Percentiles rank a stretch among this genome's conserved stretches.
These are phyloP conservation scores for Blastobotrys apis DNA, from an alignment of 1,139 yeast species.

Conservation along the genomic window DNA sequence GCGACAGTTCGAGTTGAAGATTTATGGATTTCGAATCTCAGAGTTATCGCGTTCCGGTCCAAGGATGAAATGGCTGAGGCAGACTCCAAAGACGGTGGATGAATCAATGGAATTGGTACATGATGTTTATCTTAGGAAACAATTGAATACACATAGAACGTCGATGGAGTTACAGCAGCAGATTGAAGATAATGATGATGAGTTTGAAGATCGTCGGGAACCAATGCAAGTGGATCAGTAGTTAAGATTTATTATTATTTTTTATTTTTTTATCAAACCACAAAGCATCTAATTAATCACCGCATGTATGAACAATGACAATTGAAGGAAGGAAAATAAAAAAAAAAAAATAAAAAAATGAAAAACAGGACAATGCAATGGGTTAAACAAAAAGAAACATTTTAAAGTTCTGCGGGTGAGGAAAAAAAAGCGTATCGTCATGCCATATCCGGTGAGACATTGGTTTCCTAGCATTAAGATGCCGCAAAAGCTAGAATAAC, in stretches of 20 bases:
- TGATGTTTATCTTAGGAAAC: constrained; percentile 17
- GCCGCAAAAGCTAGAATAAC: too few relatives aligned
- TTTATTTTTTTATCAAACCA: background rate
- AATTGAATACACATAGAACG: background rate
- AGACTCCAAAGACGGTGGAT: constrained; percentile 27
- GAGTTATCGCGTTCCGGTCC: constrained; percentile 79
- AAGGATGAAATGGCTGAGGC: constrained; percentile 91
- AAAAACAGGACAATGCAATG: too few relatives aligned
- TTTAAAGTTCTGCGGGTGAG: too few relatives aligned
- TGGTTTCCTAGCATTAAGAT: too few relatives aligned
- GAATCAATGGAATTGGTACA: constrained; percentile 24
- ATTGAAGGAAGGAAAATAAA: too few relatives aligned
- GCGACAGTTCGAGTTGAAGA: constrained; percentile 62
- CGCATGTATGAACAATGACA: background rate
- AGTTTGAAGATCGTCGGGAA: background rate
- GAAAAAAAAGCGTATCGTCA: too few relatives aligned
- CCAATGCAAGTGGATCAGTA: constrained; percentile 8
- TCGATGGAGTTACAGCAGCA: background rate
- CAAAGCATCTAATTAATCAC: background rate
- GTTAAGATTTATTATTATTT: background rate
- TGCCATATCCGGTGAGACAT: too few relatives aligned
- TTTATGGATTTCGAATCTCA: constrained; percentile 83
- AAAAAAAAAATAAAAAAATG: too few relatives aligned
- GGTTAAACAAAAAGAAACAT: too few relatives aligned
- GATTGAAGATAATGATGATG: background rate